phyloP scores from a whole-genome alignment of 2,329 filamentous ascomycete genomes.

The Pestalotiopsis sp. region DNA sequence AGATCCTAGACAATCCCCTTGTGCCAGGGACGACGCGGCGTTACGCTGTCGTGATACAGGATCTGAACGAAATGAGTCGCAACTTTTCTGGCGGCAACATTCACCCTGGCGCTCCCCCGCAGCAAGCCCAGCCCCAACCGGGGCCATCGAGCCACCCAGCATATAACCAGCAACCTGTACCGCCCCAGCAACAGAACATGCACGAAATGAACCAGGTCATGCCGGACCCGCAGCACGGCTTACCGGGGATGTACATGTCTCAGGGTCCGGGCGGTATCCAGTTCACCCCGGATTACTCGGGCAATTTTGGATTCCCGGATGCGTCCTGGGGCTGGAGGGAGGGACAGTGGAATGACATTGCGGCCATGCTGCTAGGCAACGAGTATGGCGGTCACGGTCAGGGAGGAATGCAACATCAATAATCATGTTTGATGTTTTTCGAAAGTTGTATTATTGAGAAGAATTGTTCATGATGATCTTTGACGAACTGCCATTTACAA shows the following conservation, averaged over 20 bases:
- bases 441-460: not conserved
- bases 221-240: not conserved
- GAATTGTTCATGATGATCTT: not conserved
- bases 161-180: not conserved
- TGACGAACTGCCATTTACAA: not conserved
- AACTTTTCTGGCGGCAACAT: conserved; percentile 12
- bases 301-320: conserved; percentile 3
- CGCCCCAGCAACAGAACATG: not conserved
- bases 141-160: not conserved
- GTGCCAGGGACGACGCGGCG: conserved; percentile 38
- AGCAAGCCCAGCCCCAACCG: not conserved
- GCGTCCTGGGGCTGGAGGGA: conserved; percentile 10
- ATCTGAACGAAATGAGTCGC: conserved; percentile 26
- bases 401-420: not conserved
- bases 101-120: not conserved
- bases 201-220: not conserved
- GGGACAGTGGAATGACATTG: conserved; percentile 15
- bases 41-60: conserved; percentile 34
- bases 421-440: not conserved
- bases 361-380: conserved; percentile 13
- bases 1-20: conserved; percentile 29
- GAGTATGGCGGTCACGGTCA: conserved; percentile 1
- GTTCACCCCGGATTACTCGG: not conserved
- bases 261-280: conserved; percentile 4
- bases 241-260: conserved; percentile 5